These are phyloP conservation scores for Trypethelium eluteriae DNA, from an alignment of 495 filamentous ascomycete genomes.

Conservation along the genomic window DNA sequence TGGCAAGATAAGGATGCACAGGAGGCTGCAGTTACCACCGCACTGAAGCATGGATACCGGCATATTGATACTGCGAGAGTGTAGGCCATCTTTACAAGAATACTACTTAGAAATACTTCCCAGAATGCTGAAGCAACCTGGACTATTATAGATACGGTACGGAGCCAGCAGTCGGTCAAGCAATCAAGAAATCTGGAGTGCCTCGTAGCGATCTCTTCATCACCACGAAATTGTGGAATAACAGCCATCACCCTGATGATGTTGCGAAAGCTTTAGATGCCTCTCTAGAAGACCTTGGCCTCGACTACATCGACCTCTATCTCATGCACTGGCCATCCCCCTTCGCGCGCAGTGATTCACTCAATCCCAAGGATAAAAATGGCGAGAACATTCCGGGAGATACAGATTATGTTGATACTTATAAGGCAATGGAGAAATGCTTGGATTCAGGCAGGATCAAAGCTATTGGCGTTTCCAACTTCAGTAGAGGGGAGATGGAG, in stretches of 20 bases:
- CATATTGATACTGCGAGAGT: slow-evolving; percentile 35
- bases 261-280: slow-evolving; percentile 26
- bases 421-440: slow-evolving; percentile 56
- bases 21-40: slow-evolving; percentile 27
- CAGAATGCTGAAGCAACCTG: background rate
- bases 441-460: slow-evolving; percentile 48
- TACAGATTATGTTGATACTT: slow-evolving; percentile 34
- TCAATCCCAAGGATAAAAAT: slow-evolving; percentile 29
- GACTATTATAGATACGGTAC: slow-evolving; percentile 26
- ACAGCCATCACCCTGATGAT: slow-evolving; percentile 27
- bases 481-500: slow-evolving; percentile 60
- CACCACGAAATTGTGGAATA: slow-evolving; percentile 32
- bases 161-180: slow-evolving; percentile 27
- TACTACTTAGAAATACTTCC: background rate
- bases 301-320: slow-evolving; percentile 35
- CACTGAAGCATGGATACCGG: slow-evolving; percentile 27
- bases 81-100: slow-evolving; percentile 24
- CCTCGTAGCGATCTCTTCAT: slow-evolving; percentile 28
- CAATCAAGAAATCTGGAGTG: slow-evolving; percentile 27
- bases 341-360: slow-evolving; percentile 24
- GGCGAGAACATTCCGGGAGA: slow-evolving; percentile 27
- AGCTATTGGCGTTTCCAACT: slow-evolving; percentile 74
- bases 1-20: slow-evolving; percentile 40
- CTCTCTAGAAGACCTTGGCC: slow-evolving; percentile 24
- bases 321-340: slow-evolving; percentile 36